A percentile compares a stretch with the other conserved stretches of the same genome.
These are phyloP conservation scores for Bipolaris victoriae DNA, from an alignment of 2,329 filamentous ascomycete species.

Conservation along the genomic window DNA sequence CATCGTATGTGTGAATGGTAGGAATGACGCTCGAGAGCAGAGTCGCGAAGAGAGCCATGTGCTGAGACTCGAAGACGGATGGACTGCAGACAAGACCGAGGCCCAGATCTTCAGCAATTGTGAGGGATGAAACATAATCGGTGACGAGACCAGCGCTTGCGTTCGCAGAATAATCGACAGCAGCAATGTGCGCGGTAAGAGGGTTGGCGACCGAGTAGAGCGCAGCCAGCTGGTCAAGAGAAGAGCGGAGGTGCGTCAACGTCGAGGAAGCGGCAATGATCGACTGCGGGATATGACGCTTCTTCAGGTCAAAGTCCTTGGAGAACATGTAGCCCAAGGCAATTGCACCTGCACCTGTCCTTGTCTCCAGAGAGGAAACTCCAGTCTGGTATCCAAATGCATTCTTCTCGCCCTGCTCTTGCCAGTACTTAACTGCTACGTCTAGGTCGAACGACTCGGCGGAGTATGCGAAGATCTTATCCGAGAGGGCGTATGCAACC, in stretches of 20 bases:
- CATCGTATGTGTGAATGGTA: slow-evolving; percentile 88
- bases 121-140: slow-evolving; percentile 83
- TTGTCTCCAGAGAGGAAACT: slow-evolving; percentile 82
- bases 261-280: slow-evolving; percentile 86
- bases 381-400: slow-evolving; percentile 79
- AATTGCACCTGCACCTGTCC: slow-evolving; percentile 86
- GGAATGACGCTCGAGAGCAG: slow-evolving; percentile 78
- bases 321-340: slow-evolving; percentile 98
- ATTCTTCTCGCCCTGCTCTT: slow-evolving; percentile 72
- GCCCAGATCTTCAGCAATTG: slow-evolving; percentile 86
- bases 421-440: slow-evolving; percentile 80
- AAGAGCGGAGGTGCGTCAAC: slow-evolving; percentile 77
- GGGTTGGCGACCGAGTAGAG: slow-evolving; percentile 92
- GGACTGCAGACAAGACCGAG: slow-evolving; percentile 83
- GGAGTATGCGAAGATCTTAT: slow-evolving; percentile 97
- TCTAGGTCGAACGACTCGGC: slow-evolving; percentile 93
- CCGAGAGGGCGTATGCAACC: slow-evolving; percentile 90
- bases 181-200: slow-evolving; percentile 89
- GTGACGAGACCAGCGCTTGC: slow-evolving; percentile 75
- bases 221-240: slow-evolving; percentile 88
- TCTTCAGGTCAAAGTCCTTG: slow-evolving; percentile 90
- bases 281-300: slow-evolving; percentile 88
- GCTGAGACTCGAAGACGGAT: slow-evolving; percentile 89
- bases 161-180: slow-evolving; percentile 78
- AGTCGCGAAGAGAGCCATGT: slow-evolving; percentile 90